Percentiles rank a stretch among this genome's conserved stretches.
Evolutionary conservation across 78 protist species (phyloP).

Genomic region (Polysphondylium violaceum): DNA sequence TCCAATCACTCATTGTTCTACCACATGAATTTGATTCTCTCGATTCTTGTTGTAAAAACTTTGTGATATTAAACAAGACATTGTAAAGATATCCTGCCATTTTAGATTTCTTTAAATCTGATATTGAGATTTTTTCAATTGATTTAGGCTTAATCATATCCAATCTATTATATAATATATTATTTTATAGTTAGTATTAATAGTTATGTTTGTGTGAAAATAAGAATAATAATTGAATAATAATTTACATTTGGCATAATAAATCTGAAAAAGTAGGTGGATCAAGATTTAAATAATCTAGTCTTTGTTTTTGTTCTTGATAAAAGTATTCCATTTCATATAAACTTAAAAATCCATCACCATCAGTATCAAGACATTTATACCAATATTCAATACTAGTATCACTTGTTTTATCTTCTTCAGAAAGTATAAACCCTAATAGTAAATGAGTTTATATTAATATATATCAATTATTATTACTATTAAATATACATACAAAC

Average conservation of each 20-base stretch:
- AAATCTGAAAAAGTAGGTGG: conserved; percentile 85
- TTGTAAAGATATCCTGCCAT: conserved; percentile 86
- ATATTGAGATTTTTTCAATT: conserved; percentile 39
- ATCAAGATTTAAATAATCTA: conserved; percentile 80
- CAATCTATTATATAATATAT: conserved; percentile 13
- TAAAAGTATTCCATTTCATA: conserved; percentile 93
- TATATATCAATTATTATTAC: not conserved
- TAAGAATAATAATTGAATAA: not conserved
- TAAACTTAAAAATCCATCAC: conserved; percentile 88
- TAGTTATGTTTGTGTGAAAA: not conserved
- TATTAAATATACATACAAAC: conserved; percentile 41
- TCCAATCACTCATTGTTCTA: conserved; percentile 90
- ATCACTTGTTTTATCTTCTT: conserved; percentile 91
- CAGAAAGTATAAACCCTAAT: conserved; percentile 89
- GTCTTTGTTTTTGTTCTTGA: conserved; percentile 87
- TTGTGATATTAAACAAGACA: conserved; percentile 88
- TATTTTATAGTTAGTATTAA: not conserved
- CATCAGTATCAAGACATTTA: conserved; percentile 87
- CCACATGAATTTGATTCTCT: conserved; percentile 82
- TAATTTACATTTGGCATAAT: conserved; percentile 83
- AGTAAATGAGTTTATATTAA: not conserved
- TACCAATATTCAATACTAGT: conserved; percentile 92
- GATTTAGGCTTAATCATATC: conserved; percentile 65
- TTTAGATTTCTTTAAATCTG: conserved; percentile 63
- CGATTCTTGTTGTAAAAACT: conserved; percentile 91